Conservation (phyloP, 306 rosid genomes). For the Inga oerstediana region DNA sequence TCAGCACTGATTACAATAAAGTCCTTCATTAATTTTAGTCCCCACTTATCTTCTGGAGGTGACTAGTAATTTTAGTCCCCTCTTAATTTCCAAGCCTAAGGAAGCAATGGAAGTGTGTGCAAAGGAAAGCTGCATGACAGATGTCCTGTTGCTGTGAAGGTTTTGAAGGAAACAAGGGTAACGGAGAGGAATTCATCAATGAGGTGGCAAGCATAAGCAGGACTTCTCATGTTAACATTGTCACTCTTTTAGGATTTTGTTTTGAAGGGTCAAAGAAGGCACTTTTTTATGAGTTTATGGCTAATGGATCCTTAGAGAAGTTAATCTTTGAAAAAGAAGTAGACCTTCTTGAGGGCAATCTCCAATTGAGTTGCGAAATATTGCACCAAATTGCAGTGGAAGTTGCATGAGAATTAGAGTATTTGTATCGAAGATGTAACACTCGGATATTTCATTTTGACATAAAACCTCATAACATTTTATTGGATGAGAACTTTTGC, state of each 20-base stretch:
- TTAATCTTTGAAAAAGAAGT: background rate
- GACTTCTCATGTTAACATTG: constrained; percentile 4
- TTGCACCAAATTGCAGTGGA: constrained; percentile 29
- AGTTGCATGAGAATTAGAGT: constrained; percentile 33
- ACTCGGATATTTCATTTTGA: constrained; percentile 47
- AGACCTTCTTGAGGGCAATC: background rate
- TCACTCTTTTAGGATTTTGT: background rate
- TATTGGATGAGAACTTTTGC: constrained; percentile 24
- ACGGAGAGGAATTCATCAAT: background rate
- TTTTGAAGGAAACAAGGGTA: background rate
- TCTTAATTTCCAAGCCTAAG: too few relatives aligned
- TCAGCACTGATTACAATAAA: too few relatives aligned
- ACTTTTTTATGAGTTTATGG: constrained; percentile 36
- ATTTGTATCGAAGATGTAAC: constrained; percentile 34
- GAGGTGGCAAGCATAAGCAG: constrained; percentile 24
- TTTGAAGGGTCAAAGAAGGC: constrained; percentile 18
- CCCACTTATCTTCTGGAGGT: too few relatives aligned
- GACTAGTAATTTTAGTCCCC: too few relatives aligned
- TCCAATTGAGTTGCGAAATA: constrained; percentile 16
- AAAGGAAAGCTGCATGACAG: background rate
- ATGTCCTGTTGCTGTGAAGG: background rate
- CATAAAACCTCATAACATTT: constrained; percentile 45
- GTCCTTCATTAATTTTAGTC: too few relatives aligned
- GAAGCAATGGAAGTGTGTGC: too few relatives aligned
- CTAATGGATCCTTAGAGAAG: constrained; percentile 42